Base-by-base conservation (phyloP, 2,329 filamentous ascomycete genomes). In the Colletotrichum costaricense region DNA sequence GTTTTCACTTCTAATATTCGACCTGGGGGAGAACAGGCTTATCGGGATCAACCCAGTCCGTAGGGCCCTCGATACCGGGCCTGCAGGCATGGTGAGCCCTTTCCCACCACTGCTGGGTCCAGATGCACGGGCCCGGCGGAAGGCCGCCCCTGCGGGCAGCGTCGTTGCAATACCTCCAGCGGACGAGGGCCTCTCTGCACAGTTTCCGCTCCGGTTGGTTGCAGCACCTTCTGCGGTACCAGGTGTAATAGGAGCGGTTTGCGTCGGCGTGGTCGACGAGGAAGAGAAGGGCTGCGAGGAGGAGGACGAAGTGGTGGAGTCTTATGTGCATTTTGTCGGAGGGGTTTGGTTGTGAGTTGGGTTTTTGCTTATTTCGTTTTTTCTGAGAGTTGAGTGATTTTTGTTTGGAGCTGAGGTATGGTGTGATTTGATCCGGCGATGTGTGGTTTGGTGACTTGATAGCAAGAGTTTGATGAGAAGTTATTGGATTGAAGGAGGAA, bases 21-120 rank as follows among this genome's bases (percentile, higher is more conserved):
- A 16, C 1, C 16, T 42, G 5, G 19, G 42, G 42, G 11, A 28
- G n/a, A 22, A 11, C 22, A n/a, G 62, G 62, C 30, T 64, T 64
- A 22, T 64, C 62, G 28, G 52, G 28, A n/a, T 64, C 62, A 7
- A 35, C 52, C 62, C 62, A 64, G 62, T 64, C 46, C 4, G 28
- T 9, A 7, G 62, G 62, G 30, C 46, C 46, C 22, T 64, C 62
- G 49, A 64, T 64, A n/a, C 62, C 62, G 8, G 62, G 62, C 42
- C 62, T 49, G 30, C 62, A 64, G 14, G 62, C 62, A 6, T 54
- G 16, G 8, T n/a, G 28, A 22, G 46, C 14, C 12, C 52, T 35
- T 14, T 54, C 49, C n/a, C 22, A 33, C 46, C 33, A 24, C 46
- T 55, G 62, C n/a, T 46, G n/a, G 8, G 35, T 54, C 46, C 12